Percentiles rank a stretch among this genome's conserved stretches.
Evolutionary conservation across 75 land plant species (phyloP).

Genomic region (Isoetes taiwanensis): DNA sequence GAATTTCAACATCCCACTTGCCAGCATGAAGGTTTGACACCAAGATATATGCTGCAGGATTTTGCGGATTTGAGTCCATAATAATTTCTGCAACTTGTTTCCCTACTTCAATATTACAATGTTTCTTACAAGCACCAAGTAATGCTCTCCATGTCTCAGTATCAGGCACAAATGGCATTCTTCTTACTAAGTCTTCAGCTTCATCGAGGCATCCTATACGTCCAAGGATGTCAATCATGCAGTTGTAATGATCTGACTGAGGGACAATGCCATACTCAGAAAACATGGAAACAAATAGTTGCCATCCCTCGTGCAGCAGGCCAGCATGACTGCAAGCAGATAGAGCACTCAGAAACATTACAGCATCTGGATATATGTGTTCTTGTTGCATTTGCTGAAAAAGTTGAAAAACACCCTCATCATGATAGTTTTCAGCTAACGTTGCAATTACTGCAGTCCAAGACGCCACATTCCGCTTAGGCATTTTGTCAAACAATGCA

Average conservation of each 20-base stretch:
- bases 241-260: conserved; percentile 14
- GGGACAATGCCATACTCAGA: no score
- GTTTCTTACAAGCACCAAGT: conserved; percentile 10
- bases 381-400: conserved; percentile 1
- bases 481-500: background rate
- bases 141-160: conserved; percentile 5
- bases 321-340: conserved; percentile 19
- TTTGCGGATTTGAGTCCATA: background rate
- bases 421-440: conserved; percentile 11
- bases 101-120: conserved; percentile 5
- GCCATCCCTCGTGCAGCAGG: conserved; percentile 11
- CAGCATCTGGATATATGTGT: conserved; percentile 11
- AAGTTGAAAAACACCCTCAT: conserved; percentile 7
- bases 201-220: no score
- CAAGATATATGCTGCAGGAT: conserved; percentile 8
- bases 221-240: conserved; percentile 19
- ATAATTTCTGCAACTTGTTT: background rate
- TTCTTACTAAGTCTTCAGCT: no score
- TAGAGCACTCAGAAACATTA: conserved; percentile 16
- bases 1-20: no score
- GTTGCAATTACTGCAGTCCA: conserved; percentile 21
- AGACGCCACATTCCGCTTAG: conserved; percentile 10
- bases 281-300: conserved; percentile 9
- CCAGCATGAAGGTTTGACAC: conserved; percentile 9
- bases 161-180: no score